A percentile compares a stretch with the other conserved stretches of the same genome.
Conservation (phyloP, 108 stramenopile genomes). For the Fragilariopsis cylindrus region DNA sequence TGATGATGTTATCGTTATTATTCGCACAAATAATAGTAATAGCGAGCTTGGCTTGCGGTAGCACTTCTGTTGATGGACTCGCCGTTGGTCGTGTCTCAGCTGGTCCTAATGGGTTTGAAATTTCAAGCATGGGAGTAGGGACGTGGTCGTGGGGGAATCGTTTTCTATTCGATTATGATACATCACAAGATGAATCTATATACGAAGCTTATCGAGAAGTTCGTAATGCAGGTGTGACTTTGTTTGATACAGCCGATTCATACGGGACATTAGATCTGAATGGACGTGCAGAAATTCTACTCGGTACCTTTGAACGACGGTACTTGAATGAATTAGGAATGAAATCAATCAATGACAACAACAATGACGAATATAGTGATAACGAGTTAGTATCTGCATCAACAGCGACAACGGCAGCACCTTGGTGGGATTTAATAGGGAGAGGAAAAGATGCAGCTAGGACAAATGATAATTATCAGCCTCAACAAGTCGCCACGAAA, state of each 20-base stretch:
- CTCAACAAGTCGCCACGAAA: slow-evolving; percentile 85
- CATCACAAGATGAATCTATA: slow-evolving; percentile 80
- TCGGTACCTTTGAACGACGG: slow-evolving; percentile 77
- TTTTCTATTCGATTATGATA: slow-evolving; percentile 77
- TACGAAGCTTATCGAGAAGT: slow-evolving; percentile 67
- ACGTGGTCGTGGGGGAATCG: slow-evolving; percentile 89
- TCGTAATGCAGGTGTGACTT: slow-evolving; percentile 71
- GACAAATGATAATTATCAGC: slow-evolving; percentile 14
- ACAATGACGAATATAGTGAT: slow-evolving; percentile 18
- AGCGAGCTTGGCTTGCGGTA: too few species aligned
- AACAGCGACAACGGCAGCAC: neutral
- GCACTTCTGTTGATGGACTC: neutral
- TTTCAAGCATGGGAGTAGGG: slow-evolving; percentile 71
- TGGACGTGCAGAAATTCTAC: slow-evolving; percentile 77
- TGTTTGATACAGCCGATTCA: slow-evolving; percentile 87
- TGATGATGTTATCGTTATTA: too few species aligned
- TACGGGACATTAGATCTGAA: slow-evolving; percentile 86
- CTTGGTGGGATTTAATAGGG: slow-evolving; percentile 20
- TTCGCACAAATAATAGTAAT: too few species aligned
- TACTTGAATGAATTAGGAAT: slow-evolving; percentile 48
- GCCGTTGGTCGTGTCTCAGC: slow-evolving; percentile 57
- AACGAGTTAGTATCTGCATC: neutral
- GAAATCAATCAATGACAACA: slow-evolving; percentile 4
- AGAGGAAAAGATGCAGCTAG: neutral
- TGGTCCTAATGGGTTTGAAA: slow-evolving; percentile 55